These are phyloP conservation scores for Talaromyces sp. DNA, from an alignment of 2,329 filamentous ascomycete species.

Conservation along the genomic window DNA sequence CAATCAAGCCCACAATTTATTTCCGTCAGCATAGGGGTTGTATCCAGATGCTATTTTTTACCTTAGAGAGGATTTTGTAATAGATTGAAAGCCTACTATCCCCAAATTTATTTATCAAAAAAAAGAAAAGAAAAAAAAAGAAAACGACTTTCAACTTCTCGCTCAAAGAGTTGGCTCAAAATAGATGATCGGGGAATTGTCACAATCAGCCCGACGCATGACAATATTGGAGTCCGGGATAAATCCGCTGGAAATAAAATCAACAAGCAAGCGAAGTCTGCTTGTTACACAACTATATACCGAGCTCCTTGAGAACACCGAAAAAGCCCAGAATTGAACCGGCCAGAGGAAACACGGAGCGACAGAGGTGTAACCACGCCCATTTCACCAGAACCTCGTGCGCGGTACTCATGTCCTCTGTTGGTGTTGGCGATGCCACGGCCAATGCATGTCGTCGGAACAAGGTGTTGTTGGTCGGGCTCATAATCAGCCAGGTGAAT, in stretches of 20 bases:
- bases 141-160: background rate
- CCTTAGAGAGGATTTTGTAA: background rate
- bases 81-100: background rate
- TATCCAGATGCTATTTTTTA: background rate
- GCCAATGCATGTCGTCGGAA: conserved; percentile 16
- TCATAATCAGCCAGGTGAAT: conserved; percentile 33
- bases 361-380: conserved; percentile 18
- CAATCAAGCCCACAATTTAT: too few relatives aligned
- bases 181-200: background rate
- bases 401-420: conserved; percentile 6
- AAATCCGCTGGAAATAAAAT: background rate
- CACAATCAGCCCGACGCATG: background rate
- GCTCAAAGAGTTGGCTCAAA: background rate
- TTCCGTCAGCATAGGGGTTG: too few relatives aligned
- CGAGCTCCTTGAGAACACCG: conserved; percentile 4
- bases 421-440: background rate
- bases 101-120: background rate
- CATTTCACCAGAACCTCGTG: conserved; percentile 20
- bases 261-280: background rate
- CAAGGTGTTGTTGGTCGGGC: conserved; percentile 27
- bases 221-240: background rate
- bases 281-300: background rate
- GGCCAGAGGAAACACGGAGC: conserved; percentile 1
- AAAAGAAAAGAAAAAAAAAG: too few relatives aligned
- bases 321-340: conserved; percentile 9